Evolutionary conservation across 2,329 filamentous ascomycete genomes (phyloP), one percentile per base, ranked within the genome.

Genomic region (Epichloe uncinata): DNA sequence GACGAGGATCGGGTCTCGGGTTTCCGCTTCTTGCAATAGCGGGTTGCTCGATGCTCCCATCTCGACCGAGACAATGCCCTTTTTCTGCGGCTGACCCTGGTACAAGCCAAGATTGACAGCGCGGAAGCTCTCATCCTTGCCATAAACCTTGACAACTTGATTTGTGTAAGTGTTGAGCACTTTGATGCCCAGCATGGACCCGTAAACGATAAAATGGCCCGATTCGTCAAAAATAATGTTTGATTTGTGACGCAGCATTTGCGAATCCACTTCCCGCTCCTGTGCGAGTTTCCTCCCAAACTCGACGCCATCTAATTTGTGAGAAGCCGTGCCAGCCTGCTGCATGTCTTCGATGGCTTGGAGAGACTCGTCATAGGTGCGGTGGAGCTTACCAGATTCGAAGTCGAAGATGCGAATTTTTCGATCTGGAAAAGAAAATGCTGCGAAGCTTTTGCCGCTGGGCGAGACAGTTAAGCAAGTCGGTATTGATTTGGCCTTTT

Each of bases 21-120:
- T 80, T 67, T 96, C 91, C 1, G 93, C 87, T 71, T 96, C 90
- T 61, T 93, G 87, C 2, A 98, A 77, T 1, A 98, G 76, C 0
- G 94, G 93, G 63, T 98, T 98, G 58, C 80, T 85, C 35, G 87
- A 95, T 0, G 94, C 93, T 1, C 93, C 94, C 93, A 98, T 98
- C 56, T 90, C 90, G 22, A 97, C 85, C 0, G 94, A 98, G 3
- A 93, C 86, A 15, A 97, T 72, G 12, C 85, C 86, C 66, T 97
- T 97, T 69, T 91, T 94, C 64, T 95, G 87, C 0, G 93, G 93
- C 57, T 91, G 86, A 43, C 93, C 94, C 71, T 98, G 94, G 64
- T 98, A 98, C 5, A 98, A 69, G 16, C 85, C 79, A 12, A 98
- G 70, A 63, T 90, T 86, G 50, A 97, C 73, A 0, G 88, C 80